Base-by-base conservation (phyloP, 2,329 filamentous ascomycete species). In the Rhynchosporium graminicola region DNA sequence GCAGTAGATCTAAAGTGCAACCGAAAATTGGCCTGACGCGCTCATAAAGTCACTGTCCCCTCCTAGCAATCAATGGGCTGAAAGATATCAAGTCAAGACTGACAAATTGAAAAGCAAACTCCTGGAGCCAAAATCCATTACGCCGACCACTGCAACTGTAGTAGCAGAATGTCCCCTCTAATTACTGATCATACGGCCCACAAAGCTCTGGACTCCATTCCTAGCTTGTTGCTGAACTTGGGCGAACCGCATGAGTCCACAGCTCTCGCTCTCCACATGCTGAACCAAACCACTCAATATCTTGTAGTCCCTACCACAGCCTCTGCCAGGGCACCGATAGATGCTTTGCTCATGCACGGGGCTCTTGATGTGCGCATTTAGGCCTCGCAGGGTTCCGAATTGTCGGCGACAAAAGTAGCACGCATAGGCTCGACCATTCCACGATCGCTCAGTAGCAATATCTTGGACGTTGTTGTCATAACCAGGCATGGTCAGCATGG, bases 361-460 rank as follows among this genome's bases (percentile, higher is more conserved):
- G 0, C 84, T 87, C 45, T 77, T 78, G 1, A 88, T 70, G 66
- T 89, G 85, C 59, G 79, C 74, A 54, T 82, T 81, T 2, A 88
- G 76, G 0, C 68, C 67, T 0, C 47, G 12, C 0, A 76, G 59
- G 0, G 55, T 61, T 0, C 31, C 57, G 64, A 85, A 88, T 0
- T 68, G 33, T 9, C 74, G 72, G 28, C 79, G 72, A 68, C 86
- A 88, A 3, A 87, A 63, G 63, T 82, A 82, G 74, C 84, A 87
- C 67, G 82, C 77, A 70, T 76, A 86, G 0, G 13, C 66, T 1
- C 31, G 0, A 0, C 79, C 78, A 58, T 86, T 85, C 71, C 74
- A 84, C 0, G 81, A 73, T 0, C 61, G 64, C 0, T 67, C 40
- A 0, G 76, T 83, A 1, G 79, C 80, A 10, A 68, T 63, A 6